Conservation (phyloP, 352 stramenopile genomes). For the Elongisporangium undulatum region DNA sequence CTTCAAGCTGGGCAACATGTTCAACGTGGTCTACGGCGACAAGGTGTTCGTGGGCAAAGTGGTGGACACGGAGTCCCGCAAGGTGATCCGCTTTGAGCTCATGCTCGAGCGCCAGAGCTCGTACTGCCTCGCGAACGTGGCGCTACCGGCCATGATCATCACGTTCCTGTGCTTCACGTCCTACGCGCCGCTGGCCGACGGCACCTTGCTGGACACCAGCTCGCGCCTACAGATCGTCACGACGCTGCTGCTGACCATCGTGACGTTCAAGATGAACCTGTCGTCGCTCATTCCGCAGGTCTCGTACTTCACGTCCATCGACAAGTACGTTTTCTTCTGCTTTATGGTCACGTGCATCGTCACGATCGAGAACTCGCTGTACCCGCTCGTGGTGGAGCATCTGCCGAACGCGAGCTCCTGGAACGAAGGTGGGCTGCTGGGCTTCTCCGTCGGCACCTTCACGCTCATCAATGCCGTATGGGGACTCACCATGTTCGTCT, state of each 20-base stretch:
- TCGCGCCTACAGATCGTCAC: constrained; percentile 52
- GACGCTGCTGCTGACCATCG: constrained; percentile 53
- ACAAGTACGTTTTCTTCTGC: constrained; percentile 64
- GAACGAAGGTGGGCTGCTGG: constrained; percentile 27
- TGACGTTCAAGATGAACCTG: constrained; percentile 66
- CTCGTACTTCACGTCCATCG: constrained; percentile 62
- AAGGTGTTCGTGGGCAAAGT: constrained; percentile 48
- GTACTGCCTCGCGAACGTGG: constrained; percentile 59
- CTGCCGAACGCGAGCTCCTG: constrained; percentile 14
- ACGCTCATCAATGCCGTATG: constrained; percentile 38
- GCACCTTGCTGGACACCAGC: constrained; percentile 34
- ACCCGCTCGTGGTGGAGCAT: constrained; percentile 22
- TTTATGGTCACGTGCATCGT: constrained; percentile 51
- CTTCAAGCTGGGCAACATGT: constrained; percentile 57
- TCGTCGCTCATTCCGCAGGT: constrained; percentile 45
- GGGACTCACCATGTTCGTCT: constrained; percentile 17
- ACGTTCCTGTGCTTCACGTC: constrained; percentile 54
- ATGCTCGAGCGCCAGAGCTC: constrained; percentile 41
- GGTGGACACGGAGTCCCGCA: constrained; percentile 24
- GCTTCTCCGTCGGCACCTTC: constrained; percentile 30
- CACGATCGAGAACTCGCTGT: constrained; percentile 52
- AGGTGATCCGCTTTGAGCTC: constrained; percentile 49
- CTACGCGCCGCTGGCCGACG: constrained; percentile 29
- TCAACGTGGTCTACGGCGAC: constrained; percentile 44
- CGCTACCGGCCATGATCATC: constrained; percentile 38